These are phyloP conservation scores for Entomortierella chlamydospora DNA, from an alignment of 192 early-diverging fungal genomes.

Conservation along the genomic window DNA sequence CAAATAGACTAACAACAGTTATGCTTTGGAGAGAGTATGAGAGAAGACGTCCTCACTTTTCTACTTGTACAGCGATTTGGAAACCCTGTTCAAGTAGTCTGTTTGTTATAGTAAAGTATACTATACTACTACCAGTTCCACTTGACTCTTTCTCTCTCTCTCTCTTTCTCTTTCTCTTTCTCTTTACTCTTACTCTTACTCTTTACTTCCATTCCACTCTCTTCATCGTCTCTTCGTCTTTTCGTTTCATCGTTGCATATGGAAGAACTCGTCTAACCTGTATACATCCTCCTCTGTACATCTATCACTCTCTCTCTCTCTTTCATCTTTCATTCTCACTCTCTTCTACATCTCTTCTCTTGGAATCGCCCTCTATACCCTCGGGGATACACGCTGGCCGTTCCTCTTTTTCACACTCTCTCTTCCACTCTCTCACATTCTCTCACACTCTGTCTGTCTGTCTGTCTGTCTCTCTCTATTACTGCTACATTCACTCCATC, in stretches of 20 bases:
- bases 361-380: background rate
- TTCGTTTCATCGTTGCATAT: no score
- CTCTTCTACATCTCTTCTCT: background rate
- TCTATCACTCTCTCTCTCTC: background rate
- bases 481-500: background rate
- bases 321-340: background rate
- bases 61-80: no score
- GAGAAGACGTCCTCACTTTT: no score
- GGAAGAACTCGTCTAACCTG: no score
- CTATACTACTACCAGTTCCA: no score
- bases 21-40: no score
- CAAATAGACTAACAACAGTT: no score
- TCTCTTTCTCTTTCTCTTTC: no score
- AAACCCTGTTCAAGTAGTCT: no score
- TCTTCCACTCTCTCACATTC: background rate
- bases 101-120: no score
- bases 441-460: background rate
- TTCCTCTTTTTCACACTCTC: background rate
- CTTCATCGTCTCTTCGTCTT: no score
- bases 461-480: background rate
- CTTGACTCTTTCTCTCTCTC: no score
- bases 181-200: constrained; percentile 2
- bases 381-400: constrained; percentile 1
- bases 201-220: background rate
- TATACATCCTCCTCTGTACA: background rate